phyloP scores from a whole-genome alignment of 1,139 yeast species.

The Lodderomyces orthopsilosis region DNA sequence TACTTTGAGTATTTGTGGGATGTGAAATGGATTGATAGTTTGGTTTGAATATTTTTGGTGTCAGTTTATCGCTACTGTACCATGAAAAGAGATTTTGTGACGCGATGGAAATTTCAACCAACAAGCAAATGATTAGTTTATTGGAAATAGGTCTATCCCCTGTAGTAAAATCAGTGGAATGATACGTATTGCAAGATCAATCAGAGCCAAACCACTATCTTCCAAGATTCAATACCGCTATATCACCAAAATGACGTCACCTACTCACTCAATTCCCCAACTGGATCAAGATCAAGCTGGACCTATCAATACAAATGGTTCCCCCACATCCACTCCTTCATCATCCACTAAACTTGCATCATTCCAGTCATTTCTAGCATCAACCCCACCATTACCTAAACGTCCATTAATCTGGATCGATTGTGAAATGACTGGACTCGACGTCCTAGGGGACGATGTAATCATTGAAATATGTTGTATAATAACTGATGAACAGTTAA shows the following conservation, averaged over 20 bases:
- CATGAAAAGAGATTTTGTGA: background rate
- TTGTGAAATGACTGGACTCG: slow-evolving; percentile 86
- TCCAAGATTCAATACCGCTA: background rate
- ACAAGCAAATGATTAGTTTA: too few species aligned
- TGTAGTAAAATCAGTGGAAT: background rate
- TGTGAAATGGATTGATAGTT: too few species aligned
- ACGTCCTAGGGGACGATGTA: slow-evolving; percentile 59
- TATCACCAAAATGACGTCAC: background rate
- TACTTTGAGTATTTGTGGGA: too few species aligned
- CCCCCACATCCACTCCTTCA: background rate
- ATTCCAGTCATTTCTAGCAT: background rate
- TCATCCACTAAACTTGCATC: background rate
- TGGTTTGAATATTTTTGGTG: background rate
- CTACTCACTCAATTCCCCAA: background rate
- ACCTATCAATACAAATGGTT: background rate
- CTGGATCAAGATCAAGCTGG: background rate
- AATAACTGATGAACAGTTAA: slow-evolving; percentile 77
- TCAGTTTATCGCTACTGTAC: background rate
- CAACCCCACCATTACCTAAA: background rate
- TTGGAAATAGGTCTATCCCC: too few species aligned
- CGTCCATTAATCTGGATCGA: slow-evolving; percentile 80
- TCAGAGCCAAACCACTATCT: background rate
- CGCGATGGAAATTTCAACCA: background rate
- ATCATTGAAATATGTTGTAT: slow-evolving; percentile 92
- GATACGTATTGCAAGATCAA: background rate